Evolutionary conservation across 2,329 filamentous ascomycete species (phyloP).

Genomic region (Clonostachys byssicola): DNA sequence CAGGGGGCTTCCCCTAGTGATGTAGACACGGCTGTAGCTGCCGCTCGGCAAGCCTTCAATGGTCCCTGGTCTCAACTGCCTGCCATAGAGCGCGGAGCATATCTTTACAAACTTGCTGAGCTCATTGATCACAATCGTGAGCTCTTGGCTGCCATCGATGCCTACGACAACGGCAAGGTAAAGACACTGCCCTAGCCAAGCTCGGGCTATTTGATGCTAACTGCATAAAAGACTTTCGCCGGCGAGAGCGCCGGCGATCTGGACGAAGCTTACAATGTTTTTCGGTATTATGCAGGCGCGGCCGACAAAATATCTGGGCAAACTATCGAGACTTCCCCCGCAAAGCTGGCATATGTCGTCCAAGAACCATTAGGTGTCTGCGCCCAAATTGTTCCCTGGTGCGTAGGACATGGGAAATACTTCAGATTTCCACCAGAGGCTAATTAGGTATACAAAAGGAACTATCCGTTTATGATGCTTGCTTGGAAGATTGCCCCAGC

Average conservation of each 20-base stretch:
- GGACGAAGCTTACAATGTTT: constrained; percentile 14
- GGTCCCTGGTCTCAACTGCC: constrained; percentile 63
- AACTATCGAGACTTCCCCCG: neutral
- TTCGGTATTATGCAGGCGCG: constrained; percentile 66
- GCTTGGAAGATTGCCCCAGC: constrained; percentile 41
- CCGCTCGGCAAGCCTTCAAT: constrained; percentile 61
- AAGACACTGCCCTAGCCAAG: constrained; percentile 54
- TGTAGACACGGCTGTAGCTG: constrained; percentile 10
- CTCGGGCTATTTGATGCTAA: no score
- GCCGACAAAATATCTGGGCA: constrained; percentile 49
- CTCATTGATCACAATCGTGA: constrained; percentile 59
- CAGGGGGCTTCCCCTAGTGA: constrained; percentile 6
- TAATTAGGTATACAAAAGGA: neutral
- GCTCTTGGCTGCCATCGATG: constrained; percentile 46
- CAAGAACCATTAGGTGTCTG: constrained; percentile 44
- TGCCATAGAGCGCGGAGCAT: constrained; percentile 56
- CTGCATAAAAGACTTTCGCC: no score
- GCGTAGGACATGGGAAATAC: constrained; percentile 35
- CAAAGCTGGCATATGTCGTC: neutral
- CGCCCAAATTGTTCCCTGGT: constrained; percentile 55
- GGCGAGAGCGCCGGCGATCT: no score
- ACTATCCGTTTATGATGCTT: constrained; percentile 35
- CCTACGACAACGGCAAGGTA: constrained; percentile 70
- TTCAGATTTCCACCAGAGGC: no score
- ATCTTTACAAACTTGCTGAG: constrained; percentile 67